Evolutionary conservation across 768 basidiomycete genomes (phyloP).

Genomic region (Tricholomella constricta): DNA sequence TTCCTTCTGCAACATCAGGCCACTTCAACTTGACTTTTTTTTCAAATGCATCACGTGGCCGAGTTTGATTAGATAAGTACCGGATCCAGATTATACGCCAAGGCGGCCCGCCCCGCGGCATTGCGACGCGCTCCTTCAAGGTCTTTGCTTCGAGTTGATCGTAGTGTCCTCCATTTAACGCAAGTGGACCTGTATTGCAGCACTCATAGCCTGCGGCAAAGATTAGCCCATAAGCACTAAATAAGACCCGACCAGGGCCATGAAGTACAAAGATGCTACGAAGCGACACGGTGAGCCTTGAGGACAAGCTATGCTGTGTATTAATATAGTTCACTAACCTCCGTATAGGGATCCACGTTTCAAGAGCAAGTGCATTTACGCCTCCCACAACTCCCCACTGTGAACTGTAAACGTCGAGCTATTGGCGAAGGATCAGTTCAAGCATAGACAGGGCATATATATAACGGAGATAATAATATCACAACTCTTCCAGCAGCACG

Average conservation of each 20-base stretch:
- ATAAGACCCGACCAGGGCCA: too few relatives aligned
- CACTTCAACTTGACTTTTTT: conserved; percentile 37
- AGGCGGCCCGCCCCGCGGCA: neutral
- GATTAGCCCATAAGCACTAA: too few relatives aligned
- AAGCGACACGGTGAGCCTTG: too few relatives aligned
- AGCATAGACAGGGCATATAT: neutral
- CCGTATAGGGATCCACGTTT: too few relatives aligned
- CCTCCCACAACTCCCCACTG: neutral
- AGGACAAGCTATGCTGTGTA: too few relatives aligned
- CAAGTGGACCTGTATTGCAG: too few relatives aligned
- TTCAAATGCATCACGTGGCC: conserved; percentile 31
- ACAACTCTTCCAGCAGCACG: neutral
- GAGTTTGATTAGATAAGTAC: conserved; percentile 3
- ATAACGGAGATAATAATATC: conserved; percentile 1
- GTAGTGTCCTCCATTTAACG: too few relatives aligned
- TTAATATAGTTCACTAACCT: too few relatives aligned
- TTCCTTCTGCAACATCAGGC: conserved; percentile 35
- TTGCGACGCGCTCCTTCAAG: neutral
- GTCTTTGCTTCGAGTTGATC: neutral
- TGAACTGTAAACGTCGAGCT: neutral
- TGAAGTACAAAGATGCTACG: too few relatives aligned
- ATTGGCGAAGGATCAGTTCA: too few relatives aligned
- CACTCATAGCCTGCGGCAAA: too few relatives aligned
- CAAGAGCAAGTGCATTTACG: too few relatives aligned
- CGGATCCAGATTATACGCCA: neutral